Conservation (phyloP, 2,329 filamentous ascomycete genomes). For the Colletotrichum ledebouriae region DNA sequence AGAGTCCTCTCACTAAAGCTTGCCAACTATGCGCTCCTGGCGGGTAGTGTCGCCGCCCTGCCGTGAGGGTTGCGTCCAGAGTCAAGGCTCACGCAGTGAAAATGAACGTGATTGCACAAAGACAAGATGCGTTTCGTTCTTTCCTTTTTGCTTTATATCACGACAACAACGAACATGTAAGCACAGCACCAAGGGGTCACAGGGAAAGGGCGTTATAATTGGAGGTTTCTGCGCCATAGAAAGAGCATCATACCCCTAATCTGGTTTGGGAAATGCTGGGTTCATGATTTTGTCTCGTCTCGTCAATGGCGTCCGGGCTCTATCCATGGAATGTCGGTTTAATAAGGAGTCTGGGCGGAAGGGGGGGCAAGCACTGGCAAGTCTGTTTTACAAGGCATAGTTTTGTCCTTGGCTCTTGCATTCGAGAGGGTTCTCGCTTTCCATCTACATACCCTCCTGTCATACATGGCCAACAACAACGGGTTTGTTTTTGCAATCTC, state of each 20-base stretch:
- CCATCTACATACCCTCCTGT: conserved; percentile 13
- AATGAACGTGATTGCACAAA: not conserved
- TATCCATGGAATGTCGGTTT: conserved; percentile 24
- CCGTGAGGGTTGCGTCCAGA: not conserved
- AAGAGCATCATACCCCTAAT: conserved; percentile 42
- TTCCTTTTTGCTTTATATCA: conserved; percentile 13
- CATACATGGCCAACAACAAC: conserved; percentile 32
- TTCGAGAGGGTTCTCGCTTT: conserved; percentile 1
- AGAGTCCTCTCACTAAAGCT: conserved; percentile 69
- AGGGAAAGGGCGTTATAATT: conserved; percentile 31
- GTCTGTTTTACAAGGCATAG: conserved; percentile 20
- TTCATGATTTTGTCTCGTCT: conserved; percentile 32
- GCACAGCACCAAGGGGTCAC: conserved; percentile 39
- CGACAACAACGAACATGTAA: conserved; percentile 40
- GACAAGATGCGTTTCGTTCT: not conserved
- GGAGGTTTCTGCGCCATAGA: conserved; percentile 36
- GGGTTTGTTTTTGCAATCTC: not conserved
- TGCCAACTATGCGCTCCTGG: conserved; percentile 67
- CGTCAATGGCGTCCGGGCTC: conserved; percentile 32
- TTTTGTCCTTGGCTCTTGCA: conserved; percentile 20
- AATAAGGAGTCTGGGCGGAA: conserved; percentile 36
- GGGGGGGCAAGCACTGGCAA: conserved; percentile 25
- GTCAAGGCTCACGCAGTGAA: not conserved
- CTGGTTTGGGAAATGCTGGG: conserved; percentile 36
- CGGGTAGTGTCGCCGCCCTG: conserved; percentile 38